Base-by-base conservation (phyloP, 371 early-diverging fungal genomes). In the Parasitella parasitica region DNA sequence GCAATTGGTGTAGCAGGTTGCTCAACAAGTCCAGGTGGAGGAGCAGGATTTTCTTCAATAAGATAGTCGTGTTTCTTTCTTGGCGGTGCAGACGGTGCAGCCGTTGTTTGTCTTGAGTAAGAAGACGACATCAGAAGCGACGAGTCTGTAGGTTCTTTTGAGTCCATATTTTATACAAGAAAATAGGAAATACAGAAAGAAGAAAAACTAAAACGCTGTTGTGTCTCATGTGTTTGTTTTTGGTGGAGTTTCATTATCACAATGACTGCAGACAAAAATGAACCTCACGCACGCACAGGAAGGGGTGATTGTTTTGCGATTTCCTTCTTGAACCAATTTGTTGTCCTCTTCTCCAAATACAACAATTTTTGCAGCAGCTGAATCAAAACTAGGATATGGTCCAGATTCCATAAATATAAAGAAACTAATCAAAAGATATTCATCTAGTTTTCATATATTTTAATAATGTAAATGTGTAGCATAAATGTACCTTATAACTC, bases 31-130 rank as follows among this genome's bases (percentile, higher is more conserved):
- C 51, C n/a, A 4, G 51, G 51, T 51, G 51, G 51, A 28, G 30
- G 51, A 16, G 51, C 15, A 16, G 51, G 32, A 7, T 57, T 46
- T 32, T 57, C 57, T 57, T 57, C 57, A 6, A 57, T 32, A 43
- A 57, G 32, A 2, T 30, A 57, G 15, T 46, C 30, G 28, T 11
- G 30, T 43, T 16, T 43, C 43, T 8, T 16, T 26, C 32, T 27
- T 32, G 57, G 57, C 18, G 54, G 54, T 37, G 15, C n/a, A 36
- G 37, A 27, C n/a, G 54, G 30, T 3, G 28, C 27, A 20, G 30
- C 57, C 22, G 43, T 15, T 26, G 20, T 1, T 15, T 28, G 27
- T 57, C 43, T 57, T 57, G 11, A n/a, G n/a, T n/a, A n/a, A n/a
- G n/a, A 39, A 22, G 18, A 18, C 46, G 46, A 24, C 46, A 24